Base-by-base conservation (phyloP, 345 rosid species). In the Dimocarpus longan region DNA sequence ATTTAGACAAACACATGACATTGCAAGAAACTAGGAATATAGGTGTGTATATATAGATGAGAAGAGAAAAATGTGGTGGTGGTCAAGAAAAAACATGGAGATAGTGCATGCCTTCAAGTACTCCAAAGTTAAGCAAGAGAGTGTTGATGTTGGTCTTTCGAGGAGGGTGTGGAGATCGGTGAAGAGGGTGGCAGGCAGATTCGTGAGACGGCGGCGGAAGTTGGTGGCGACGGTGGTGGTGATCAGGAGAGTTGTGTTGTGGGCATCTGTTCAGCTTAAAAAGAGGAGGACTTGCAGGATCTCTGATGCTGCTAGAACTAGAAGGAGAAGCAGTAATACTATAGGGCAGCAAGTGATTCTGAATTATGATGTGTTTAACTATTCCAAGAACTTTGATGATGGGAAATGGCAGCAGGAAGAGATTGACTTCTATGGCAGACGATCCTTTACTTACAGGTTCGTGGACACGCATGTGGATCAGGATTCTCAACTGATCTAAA, bases 331-430 rank as follows among this genome's bases (percentile, higher is more conserved):
- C 28, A 26, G 1, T 10, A 24, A 28, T 21, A 46, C 26, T 2
- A 62, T 4, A 3, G n/a, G 43, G 15, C 65, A 42, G 22, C 74
- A 48, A 32, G 6, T 18, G 40, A 40, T 40, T 5, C 18, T 12
- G 83, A 74, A 39, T 21, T 79, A 79, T 24, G 82, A 76, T 57
- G 76, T 66, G 67, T 10, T 42, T 2, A 67, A 78, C 77, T 82
- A 76, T 66, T 48, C 78, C 2, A 75, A 71, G 68, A 79, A 83
- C 50, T 83, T 79, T 63, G 85, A 79, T 63, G 80, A 82, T 72
- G 85, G 82, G 19, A 70, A 10, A 16, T 82, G 82, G 82, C 82
- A 59, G 66, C 67, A 76, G 8, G 82, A 82, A 71, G 82, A 82
- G 50, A 70, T 68, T 16, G 82, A 72, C 10, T 76, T 65, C 19